Percentiles rank a stretch among this genome's conserved stretches.
Evolutionary conservation across 768 basidiomycete species (phyloP).

Genomic region (Agrocybe chaxingu): DNA sequence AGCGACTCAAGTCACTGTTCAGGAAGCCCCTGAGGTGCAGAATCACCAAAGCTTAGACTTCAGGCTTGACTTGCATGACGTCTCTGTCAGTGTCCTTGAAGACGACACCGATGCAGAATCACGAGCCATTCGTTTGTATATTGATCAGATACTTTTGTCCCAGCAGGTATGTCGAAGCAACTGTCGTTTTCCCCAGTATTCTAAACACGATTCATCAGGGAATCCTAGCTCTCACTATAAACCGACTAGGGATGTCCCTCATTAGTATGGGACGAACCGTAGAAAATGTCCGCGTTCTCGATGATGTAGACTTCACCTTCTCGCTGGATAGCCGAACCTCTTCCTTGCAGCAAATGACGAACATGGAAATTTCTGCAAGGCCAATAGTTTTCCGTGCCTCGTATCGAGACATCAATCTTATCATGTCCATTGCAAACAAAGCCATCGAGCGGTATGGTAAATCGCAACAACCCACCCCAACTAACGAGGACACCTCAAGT

Average conservation of each 20-base stretch:
- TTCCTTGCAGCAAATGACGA: conserved; percentile 68
- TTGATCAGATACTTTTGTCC: conserved; percentile 82
- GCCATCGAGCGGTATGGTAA: conserved; percentile 73
- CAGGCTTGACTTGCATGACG: conserved; percentile 86
- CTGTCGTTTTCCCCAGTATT: neutral
- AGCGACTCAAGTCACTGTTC: neutral
- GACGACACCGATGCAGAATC: conserved; percentile 75
- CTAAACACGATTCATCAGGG: conserved; percentile 44
- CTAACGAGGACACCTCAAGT: no score
- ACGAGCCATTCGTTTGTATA: conserved; percentile 82
- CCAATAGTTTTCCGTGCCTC: conserved; percentile 94
- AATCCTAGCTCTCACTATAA: conserved; percentile 76
- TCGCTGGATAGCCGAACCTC: conserved; percentile 83
- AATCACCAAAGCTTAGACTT: conserved; percentile 43
- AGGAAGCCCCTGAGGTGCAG: neutral
- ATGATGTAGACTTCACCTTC: conserved; percentile 86
- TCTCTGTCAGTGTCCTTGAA: conserved; percentile 86
- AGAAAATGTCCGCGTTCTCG: conserved; percentile 88
- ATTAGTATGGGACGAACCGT: conserved; percentile 79
- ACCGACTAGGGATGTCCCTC: conserved; percentile 89
- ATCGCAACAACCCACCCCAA: conserved; percentile 27
- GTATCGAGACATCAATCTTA: conserved; percentile 89
- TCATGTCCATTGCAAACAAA: conserved; percentile 81
- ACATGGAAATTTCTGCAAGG: conserved; percentile 76
- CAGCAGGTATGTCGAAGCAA: conserved; percentile 64